Percentiles rank a stretch among this genome's conserved stretches.
Evolutionary conservation across 768 basidiomycete genomes (phyloP).

Genomic region (Termitomyces heimii): DNA sequence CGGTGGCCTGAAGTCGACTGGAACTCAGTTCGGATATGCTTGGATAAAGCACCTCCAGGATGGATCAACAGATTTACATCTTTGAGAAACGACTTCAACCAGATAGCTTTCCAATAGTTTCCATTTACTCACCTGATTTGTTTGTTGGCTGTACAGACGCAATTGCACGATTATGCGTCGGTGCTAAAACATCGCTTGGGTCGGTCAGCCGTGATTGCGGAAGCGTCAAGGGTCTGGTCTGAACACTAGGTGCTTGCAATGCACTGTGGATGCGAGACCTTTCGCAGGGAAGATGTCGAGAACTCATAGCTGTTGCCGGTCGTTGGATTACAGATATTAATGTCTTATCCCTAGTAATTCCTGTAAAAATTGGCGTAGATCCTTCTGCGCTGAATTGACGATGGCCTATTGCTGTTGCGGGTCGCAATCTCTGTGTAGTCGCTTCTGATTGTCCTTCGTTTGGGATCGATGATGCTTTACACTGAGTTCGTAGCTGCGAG

Average conservation of each 20-base stretch:
- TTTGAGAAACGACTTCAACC: background rate
- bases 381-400: conserved; percentile 7
- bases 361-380: background rate
- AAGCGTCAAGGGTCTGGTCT: background rate
- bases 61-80: background rate
- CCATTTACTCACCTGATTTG: background rate
- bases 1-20: background rate
- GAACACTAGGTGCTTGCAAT: background rate
- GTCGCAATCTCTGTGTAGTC: conserved; percentile 3
- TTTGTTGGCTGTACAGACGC: background rate
- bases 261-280: background rate
- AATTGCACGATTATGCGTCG: background rate
- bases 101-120: background rate
- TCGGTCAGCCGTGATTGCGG: background rate
- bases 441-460: background rate
- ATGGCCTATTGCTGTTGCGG: conserved; percentile 13
- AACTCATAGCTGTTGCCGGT: conserved; percentile 10
- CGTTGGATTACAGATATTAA: conserved; percentile 4
- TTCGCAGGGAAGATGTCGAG: conserved; percentile 3
- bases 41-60: background rate
- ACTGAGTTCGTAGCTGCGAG: conserved; percentile 7
- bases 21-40: background rate
- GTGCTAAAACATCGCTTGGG: background rate
- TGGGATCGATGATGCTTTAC: background rate
- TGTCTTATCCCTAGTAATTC: background rate